Evolutionary conservation across 805 yeast genomes (phyloP).

Genomic region (Yamadazyma akitaensis): DNA sequence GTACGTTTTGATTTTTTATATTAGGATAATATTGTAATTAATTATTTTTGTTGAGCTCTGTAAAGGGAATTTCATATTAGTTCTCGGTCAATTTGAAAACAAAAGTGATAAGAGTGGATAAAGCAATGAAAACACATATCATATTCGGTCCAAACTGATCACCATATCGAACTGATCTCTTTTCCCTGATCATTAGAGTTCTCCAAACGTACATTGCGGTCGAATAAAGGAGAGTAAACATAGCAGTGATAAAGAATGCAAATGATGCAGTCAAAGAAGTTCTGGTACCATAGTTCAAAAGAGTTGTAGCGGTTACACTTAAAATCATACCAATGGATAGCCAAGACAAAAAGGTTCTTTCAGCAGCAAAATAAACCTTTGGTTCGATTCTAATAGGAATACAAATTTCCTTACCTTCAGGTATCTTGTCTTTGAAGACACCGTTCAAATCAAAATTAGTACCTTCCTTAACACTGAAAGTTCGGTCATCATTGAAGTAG

Average conservation of each 20-base stretch:
- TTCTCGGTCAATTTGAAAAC: slow-evolving; percentile 45
- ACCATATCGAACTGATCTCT: slow-evolving; percentile 79
- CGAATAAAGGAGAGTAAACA: slow-evolving; percentile 70
- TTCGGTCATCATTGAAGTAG: slow-evolving; percentile 43
- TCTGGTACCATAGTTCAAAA: slow-evolving; percentile 78
- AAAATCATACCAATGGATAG: slow-evolving; percentile 83
- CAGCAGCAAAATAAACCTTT: slow-evolving; percentile 98
- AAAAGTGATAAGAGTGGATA: slow-evolving; percentile 64
- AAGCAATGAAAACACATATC: slow-evolving; percentile 70
- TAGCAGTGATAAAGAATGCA: slow-evolving; percentile 81
- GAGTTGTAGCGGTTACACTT: slow-evolving; percentile 84
- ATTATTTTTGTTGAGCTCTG: slow-evolving; percentile 43
- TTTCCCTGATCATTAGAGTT: slow-evolving; percentile 75
- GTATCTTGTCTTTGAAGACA: slow-evolving; percentile 57
- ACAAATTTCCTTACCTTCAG: slow-evolving; percentile 84
- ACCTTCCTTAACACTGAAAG: slow-evolving; percentile 43
- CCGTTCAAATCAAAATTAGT: slow-evolving; percentile 42
- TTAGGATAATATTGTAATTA: neutral
- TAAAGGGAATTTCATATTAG: neutral
- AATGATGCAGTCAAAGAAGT: slow-evolving; percentile 75
- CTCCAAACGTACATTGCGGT: slow-evolving; percentile 75
- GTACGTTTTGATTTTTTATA: too few relatives aligned
- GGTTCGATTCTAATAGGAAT: slow-evolving; percentile 98
- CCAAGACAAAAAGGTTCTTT: slow-evolving; percentile 93
- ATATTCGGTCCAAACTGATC: slow-evolving; percentile 85